Percentiles rank a stretch among this genome's conserved stretches.
Evolutionary conservation across 805 yeast species (phyloP).

Genomic region (Saccharomycopsis schoenii): DNA sequence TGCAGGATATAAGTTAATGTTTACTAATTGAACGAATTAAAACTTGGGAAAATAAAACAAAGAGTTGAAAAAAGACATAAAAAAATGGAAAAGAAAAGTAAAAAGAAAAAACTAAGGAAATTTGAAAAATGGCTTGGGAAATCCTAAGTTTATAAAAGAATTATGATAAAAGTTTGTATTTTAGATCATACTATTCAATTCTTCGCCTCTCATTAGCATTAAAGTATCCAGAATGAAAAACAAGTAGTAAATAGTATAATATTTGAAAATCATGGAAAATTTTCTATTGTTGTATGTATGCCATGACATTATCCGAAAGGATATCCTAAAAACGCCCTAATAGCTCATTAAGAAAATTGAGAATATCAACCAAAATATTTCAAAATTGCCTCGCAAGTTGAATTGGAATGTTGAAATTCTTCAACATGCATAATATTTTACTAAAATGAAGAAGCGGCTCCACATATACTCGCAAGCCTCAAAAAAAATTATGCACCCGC

Average conservation of each 20-base stretch:
- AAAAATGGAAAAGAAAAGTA: background rate
- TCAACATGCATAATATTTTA: background rate
- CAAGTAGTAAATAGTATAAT: background rate
- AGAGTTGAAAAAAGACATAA: too few species aligned
- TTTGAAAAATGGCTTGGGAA: background rate
- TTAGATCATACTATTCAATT: background rate
- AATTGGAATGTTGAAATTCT: conserved; percentile 1
- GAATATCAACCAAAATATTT: background rate
- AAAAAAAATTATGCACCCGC: background rate
- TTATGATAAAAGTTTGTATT: background rate
- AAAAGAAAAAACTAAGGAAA: background rate
- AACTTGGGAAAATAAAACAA: too few species aligned
- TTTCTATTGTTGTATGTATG: background rate
- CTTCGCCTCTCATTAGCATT: background rate
- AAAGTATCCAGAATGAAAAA: background rate
- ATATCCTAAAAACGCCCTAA: background rate
- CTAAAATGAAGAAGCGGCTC: background rate
- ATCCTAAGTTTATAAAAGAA: background rate
- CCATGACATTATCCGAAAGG: background rate
- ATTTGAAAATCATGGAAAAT: background rate
- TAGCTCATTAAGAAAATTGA: background rate
- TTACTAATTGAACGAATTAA: too few species aligned
- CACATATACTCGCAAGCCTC: background rate
- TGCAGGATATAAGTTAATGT: too few species aligned
- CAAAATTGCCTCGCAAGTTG: background rate